These are phyloP conservation scores for Fusarium sp. DNA, from an alignment of 2,329 filamentous ascomycete genomes.

Conservation along the genomic window DNA sequence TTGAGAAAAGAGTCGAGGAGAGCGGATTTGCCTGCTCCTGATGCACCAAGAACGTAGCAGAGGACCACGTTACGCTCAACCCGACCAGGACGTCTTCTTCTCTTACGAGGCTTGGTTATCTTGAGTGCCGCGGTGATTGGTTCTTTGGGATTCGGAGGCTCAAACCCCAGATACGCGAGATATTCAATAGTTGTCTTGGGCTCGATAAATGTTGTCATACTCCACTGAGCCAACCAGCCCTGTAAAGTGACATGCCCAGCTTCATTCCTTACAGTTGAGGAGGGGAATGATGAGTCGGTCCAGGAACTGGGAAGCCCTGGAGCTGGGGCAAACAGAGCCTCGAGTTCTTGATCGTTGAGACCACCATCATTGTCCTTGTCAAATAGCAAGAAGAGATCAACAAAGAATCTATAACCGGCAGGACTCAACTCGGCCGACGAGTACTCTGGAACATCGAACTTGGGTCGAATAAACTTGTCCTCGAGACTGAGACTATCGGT, in stretches of 20 bases:
- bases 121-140: conserved; percentile 87
- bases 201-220: conserved; percentile 98
- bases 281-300: conserved; percentile 89
- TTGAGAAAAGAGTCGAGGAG: conserved; percentile 92
- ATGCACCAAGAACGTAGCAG: conserved; percentile 88
- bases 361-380: conserved; percentile 98
- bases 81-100: conserved; percentile 80
- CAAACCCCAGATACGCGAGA: conserved; percentile 94
- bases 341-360: conserved; percentile 84
- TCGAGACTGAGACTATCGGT: conserved; percentile 93
- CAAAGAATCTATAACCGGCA: conserved; percentile 95
- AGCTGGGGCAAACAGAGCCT: conserved; percentile 89
- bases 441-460: conserved; percentile 91
- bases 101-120: conserved; percentile 89
- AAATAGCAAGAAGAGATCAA: conserved; percentile 92
- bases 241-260: conserved; percentile 95
- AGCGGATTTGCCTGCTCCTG: conserved; percentile 89
- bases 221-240: conserved; percentile 98
- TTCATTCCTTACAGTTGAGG: conserved; percentile 93
- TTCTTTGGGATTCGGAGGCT: conserved; percentile 78
- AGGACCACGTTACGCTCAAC: conserved; percentile 95
- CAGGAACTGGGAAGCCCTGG: conserved; percentile 88
- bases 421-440: conserved; percentile 94
- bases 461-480: conserved; percentile 90
- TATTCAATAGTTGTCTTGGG: conserved; percentile 96